Evolutionary conservation across 495 filamentous ascomycete species (phyloP).

Genomic region (Jackrogersella minutella): DNA sequence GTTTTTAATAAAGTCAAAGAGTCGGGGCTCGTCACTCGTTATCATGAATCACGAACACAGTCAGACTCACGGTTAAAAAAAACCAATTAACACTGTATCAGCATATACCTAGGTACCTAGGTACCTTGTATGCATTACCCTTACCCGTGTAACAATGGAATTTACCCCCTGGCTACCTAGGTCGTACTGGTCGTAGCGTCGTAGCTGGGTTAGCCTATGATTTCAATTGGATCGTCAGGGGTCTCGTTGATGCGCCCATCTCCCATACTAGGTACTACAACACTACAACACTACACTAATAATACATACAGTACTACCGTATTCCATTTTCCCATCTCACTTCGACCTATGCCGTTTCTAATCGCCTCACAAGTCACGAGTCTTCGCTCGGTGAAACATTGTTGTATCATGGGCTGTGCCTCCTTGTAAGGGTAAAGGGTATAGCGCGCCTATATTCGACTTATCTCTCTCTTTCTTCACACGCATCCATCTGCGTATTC

Average conservation of each 20-base stretch:
- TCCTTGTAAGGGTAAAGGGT: constrained; percentile 20
- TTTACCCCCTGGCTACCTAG: too few relatives aligned
- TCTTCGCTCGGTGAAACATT: constrained; percentile 22
- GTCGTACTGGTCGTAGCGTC: background rate
- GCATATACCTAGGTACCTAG: background rate
- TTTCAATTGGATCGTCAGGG: constrained; percentile 32
- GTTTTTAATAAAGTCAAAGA: too few relatives aligned
- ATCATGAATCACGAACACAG: background rate
- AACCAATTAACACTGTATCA: background rate
- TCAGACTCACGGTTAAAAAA: background rate
- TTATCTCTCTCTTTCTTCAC: too few relatives aligned
- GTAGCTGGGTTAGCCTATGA: background rate
- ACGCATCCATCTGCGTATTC: constrained; percentile 2
- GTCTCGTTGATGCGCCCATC: constrained; percentile 25
- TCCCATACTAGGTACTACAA: too few relatives aligned
- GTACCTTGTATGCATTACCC: too few relatives aligned
- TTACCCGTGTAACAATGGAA: too few relatives aligned
- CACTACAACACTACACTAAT: too few relatives aligned
- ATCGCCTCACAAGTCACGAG: constrained; percentile 12
- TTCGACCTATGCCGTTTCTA: background rate
- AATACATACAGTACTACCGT: too few relatives aligned
- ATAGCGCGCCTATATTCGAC: too few relatives aligned
- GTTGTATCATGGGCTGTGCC: constrained; percentile 32
- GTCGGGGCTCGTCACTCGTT: too few relatives aligned
- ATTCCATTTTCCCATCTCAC: too few relatives aligned